Conservation (phyloP, 164 flowering plant genomes). For the Cinnamomum chago region DNA sequence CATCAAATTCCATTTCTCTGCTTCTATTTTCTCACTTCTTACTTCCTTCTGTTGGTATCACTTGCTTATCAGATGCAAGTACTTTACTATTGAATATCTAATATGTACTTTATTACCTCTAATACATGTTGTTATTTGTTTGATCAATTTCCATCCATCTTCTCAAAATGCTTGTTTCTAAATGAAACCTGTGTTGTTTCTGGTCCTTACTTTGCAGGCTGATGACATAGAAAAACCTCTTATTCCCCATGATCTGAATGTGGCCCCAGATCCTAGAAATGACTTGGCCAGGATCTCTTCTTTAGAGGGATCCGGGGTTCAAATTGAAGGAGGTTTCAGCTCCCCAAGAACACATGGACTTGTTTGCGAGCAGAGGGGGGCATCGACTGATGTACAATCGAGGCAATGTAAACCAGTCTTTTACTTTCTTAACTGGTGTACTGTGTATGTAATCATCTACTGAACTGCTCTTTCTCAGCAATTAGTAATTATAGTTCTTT, state of each 20-base stretch:
- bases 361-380: constrained; percentile 50
- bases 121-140: background rate
- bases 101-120: background rate
- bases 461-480: constrained; percentile 2
- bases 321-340: constrained; percentile 41
- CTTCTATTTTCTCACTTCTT: too few relatives aligned
- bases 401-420: constrained; percentile 41
- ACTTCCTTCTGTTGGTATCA: too few relatives aligned
- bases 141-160: background rate
- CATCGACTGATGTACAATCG: constrained; percentile 33
- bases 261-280: constrained; percentile 25
- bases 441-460: background rate
- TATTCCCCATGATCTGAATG: constrained; percentile 44
- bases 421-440: background rate
- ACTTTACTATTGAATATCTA: background rate
- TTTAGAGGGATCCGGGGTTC: constrained; percentile 45
- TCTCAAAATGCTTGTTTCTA: background rate
- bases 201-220: constrained; percentile 30
- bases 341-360: constrained; percentile 44
- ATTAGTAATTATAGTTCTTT: background rate
- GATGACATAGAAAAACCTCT: constrained; percentile 86
- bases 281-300: constrained; percentile 39
- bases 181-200: constrained; percentile 1
- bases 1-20: background rate
- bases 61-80: too few relatives aligned